Evolutionary conservation across 495 filamentous ascomycete species (phyloP), one percentile per base, ranked within the genome.

Genomic region (Cenococcum geophilum): DNA sequence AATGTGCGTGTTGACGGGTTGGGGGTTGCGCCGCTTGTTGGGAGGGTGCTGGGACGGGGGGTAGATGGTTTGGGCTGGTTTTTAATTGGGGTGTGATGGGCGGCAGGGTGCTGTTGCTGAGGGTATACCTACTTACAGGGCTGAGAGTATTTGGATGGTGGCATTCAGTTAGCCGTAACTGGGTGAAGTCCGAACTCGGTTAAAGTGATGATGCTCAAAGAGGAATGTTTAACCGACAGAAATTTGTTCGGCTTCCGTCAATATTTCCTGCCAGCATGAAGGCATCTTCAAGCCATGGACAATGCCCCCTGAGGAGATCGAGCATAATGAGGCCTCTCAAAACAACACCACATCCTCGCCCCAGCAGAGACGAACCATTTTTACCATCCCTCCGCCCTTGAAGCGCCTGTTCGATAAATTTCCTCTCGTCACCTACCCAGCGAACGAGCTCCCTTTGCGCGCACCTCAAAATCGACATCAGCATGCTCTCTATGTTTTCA

Each of bases 351-450:
- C 18, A 5, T 57, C 55, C 1, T 20, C 55, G n/a, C 22, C 0
- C 1, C 23, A 23, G 48, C 18, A 14, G 37, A n/a, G n/a, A 23
- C 36, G 56, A 3, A 37, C 61, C 45, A 52, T 76, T 66, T 86
- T 92, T 71, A 74, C 81, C 4, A 81, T 95, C 55, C 93, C 93
- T 18, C 72, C 83, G 21, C 84, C 86, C 4, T 76, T 97, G 62
- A 92, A 89, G 72, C 80, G 75, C 23, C 78, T 98, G 42, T 98
- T 98, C 74, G 86, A 93, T 73, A 73, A 68, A 51, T 92, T 96
- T 63, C 93, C 93, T 1, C 78, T 97, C 42, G 61, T 79, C 35
- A 87, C 82, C 18, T 92, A 95, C 74, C 80, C 87, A n/a, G 66
- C 85, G 23, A 89, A 92, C 69, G 81, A 84, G 57, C 82, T 95